These are phyloP conservation scores for Penicillium sp. DNA, from an alignment of 2,329 filamentous ascomycete genomes.

Conservation along the genomic window DNA sequence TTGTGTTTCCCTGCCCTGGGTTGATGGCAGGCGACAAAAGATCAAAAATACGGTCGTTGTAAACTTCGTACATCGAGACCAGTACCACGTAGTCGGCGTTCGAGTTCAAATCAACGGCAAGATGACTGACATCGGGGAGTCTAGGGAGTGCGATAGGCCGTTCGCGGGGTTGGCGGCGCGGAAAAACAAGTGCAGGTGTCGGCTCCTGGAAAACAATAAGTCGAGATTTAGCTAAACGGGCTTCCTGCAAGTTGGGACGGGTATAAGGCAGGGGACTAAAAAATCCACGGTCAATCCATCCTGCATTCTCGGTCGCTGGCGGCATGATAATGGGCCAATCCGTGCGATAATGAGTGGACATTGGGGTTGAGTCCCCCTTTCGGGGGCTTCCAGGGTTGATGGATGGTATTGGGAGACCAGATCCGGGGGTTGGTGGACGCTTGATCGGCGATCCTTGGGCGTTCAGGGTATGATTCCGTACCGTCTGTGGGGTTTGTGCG, in stretches of 20 bases:
- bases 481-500: conserved; percentile 46
- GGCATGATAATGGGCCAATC: conserved; percentile 6
- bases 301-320: conserved; percentile 10
- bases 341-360: conserved; percentile 3
- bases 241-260: conserved; percentile 24
- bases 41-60: conserved; percentile 97
- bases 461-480: conserved; percentile 38
- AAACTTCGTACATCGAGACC: conserved; percentile 98
- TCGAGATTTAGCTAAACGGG: conserved; percentile 39
- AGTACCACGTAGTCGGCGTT: conserved; percentile 81
- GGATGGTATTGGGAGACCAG: conserved; percentile 8
- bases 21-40: conserved; percentile 64
- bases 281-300: conserved; percentile 11
- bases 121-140: conserved; percentile 69
- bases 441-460: conserved; percentile 19
- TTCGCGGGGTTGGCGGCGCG: conserved; percentile 62
- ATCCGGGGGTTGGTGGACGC: conserved; percentile 18
- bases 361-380: conserved; percentile 2
- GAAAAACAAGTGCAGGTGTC: conserved; percentile 55
- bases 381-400: conserved; percentile 13
- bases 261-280: conserved; percentile 27
- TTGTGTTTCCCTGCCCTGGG: conserved; percentile 41
- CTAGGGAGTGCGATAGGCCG: conserved; percentile 71
- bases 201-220: conserved; percentile 53
- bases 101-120: conserved; percentile 65